phyloP scores from a whole-genome alignment of 1,139 yeast species.

The Geotrichum cucujoidarum region DNA sequence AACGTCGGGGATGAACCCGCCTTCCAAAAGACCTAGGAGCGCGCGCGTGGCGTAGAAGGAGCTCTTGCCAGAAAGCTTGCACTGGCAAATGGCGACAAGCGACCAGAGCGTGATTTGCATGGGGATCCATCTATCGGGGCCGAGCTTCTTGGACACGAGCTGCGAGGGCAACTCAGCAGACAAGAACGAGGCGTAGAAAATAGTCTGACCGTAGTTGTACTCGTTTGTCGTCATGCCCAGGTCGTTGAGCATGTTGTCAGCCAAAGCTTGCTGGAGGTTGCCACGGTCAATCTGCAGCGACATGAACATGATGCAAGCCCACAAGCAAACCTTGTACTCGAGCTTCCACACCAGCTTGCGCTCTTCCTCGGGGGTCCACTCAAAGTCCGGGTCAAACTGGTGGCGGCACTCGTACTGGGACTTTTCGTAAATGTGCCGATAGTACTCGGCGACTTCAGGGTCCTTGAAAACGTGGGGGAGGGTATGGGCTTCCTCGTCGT shows the following conservation, averaged over 20 bases:
- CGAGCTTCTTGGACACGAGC: constrained; percentile 46
- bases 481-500: not conserved
- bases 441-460: constrained; percentile 39
- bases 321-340: constrained; percentile 41
- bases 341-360: constrained; percentile 39
- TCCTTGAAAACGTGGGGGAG: constrained; percentile 13
- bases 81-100: constrained; percentile 45
- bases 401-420: constrained; percentile 44
- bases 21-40: constrained; percentile 45
- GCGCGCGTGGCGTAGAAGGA: constrained; percentile 43
- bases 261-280: constrained; percentile 46
- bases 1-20: constrained; percentile 52
- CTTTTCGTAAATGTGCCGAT: constrained; percentile 40
- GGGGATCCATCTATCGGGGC: constrained; percentile 53
- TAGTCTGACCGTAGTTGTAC: constrained; percentile 46
- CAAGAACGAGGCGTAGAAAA: constrained; percentile 43
- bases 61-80: constrained; percentile 35
- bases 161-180: constrained; percentile 51
- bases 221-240: constrained; percentile 44
- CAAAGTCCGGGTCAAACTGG: constrained; percentile 44
- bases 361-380: constrained; percentile 47
- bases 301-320: constrained; percentile 42
- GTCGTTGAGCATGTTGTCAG: constrained; percentile 46
- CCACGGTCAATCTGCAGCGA: constrained; percentile 51
- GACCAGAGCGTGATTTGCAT: constrained; percentile 48